Evolutionary conservation across 2,329 filamentous ascomycete species (phyloP).

Genomic region (Neonectria punicea): DNA sequence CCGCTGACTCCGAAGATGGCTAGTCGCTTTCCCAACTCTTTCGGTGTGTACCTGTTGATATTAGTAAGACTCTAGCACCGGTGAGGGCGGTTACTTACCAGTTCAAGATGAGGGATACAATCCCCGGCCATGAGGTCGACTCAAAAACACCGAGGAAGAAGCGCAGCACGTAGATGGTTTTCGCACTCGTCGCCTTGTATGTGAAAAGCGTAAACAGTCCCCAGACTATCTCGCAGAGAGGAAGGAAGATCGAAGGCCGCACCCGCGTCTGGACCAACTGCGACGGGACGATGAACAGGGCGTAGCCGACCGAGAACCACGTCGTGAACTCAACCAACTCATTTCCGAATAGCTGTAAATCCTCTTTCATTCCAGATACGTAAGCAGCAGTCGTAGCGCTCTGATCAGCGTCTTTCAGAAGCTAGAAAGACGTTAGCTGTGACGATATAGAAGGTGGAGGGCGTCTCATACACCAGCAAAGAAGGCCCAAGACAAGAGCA

Average conservation of each 20-base stretch:
- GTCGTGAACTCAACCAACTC: slow-evolving; percentile 39
- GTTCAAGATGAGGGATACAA: slow-evolving; percentile 37
- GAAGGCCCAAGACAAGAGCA: slow-evolving; percentile 42
- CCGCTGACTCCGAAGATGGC: slow-evolving; percentile 40
- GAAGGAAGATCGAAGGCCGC: slow-evolving; percentile 35
- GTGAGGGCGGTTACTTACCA: slow-evolving; percentile 18
- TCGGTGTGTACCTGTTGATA: slow-evolving; percentile 28
- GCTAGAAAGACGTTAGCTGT: neutral
- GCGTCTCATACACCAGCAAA: slow-evolving; percentile 26
- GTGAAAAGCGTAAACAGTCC: slow-evolving; percentile 35
- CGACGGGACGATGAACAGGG: slow-evolving; percentile 35
- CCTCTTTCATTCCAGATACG: slow-evolving; percentile 40
- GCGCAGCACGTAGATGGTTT: slow-evolving; percentile 27
- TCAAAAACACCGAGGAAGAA: slow-evolving; percentile 39
- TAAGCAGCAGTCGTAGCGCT: slow-evolving; percentile 35
- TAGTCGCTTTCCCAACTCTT: slow-evolving; percentile 36
- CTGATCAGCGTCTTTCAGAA: slow-evolving; percentile 36
- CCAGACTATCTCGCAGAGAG: slow-evolving; percentile 37
- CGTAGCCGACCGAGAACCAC: slow-evolving; percentile 40
- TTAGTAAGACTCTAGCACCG: neutral
- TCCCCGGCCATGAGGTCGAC: slow-evolving; percentile 39
- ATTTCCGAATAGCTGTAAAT: slow-evolving; percentile 28
- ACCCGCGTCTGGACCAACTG: slow-evolving; percentile 38
- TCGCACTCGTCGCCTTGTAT: slow-evolving; percentile 32
- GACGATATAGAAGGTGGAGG: too few species aligned